Evolutionary conservation across 306 rosid species (phyloP), one percentile per base, ranked within the genome.

Genomic region (Abrus pulchellus): DNA sequence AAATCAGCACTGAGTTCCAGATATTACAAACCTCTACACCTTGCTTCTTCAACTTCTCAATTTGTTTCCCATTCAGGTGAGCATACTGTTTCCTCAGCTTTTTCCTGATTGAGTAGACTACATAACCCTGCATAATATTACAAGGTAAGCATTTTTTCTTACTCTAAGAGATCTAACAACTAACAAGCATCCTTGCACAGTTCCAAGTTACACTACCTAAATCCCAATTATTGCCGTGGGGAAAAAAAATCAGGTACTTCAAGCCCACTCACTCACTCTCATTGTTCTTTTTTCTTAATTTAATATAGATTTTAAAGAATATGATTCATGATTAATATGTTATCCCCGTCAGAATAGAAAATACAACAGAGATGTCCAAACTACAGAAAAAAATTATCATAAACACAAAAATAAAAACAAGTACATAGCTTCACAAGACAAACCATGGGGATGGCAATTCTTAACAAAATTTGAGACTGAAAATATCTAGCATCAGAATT

Each of bases 51-150:
- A 93, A 67, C 82, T 95, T 95, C 88, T 95, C 99, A 82, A 95
- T 93, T 84, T 95, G 98, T 84, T 90, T 88, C 77, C 99, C 99
- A 61, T 95, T 91, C 67, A 95, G 87, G 86, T 91, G 95, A 50
- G 77, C 86, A 87, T 91, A 93, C 82, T 93, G 95, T 85, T 91
- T 95, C 93, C 92, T 91, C 86, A 95, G 84, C 81, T 95, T 95
- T 82, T 91, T 95, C 86, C 99, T 90, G 81, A 95, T 89, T 0
- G 98, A 91, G 83, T 95, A 95, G 48, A 95, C 81, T 62, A 95
- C 90, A 87, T 95, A 95, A 64, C 99, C 99, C 99, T 95, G 91
- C 79, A 87, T 40, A 80, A 64, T 36, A 27, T 50, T 54, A 49
- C 56, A 61, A 68, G 47, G 34, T 72, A 38, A 20, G 38, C 69